These are phyloP conservation scores for Kitagawia praeruptora DNA, from an alignment of 129 eudicot species.

Conservation along the genomic window DNA sequence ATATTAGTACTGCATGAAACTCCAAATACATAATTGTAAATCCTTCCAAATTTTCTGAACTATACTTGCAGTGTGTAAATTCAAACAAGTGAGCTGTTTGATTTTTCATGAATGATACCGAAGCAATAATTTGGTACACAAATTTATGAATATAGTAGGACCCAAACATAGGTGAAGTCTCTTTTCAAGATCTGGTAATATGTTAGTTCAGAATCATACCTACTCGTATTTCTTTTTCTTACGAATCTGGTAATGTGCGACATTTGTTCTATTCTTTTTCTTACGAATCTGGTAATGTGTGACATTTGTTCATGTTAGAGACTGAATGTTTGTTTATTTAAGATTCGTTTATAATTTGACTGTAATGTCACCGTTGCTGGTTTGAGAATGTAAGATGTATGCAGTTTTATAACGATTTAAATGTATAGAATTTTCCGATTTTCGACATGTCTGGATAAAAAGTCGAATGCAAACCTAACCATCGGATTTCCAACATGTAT, in stretches of 20 bases:
- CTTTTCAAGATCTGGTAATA: neutral
- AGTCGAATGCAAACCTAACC: no score
- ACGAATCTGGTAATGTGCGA: no score
- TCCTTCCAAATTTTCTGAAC: neutral
- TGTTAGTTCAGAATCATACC: neutral
- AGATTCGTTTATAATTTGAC: no score
- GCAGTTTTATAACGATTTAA: no score
- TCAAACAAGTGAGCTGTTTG: neutral
- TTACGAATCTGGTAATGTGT: no score
- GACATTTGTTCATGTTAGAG: no score
- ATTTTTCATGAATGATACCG: neutral
- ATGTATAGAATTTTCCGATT: no score
- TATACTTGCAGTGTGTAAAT: neutral
- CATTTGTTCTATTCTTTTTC: neutral
- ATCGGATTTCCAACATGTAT: no score
- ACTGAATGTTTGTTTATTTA: no score
- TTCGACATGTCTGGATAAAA: no score
- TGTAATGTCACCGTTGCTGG: no score
- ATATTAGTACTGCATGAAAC: neutral
- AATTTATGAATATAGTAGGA: slow-evolving; percentile 2
- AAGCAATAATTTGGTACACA: neutral
- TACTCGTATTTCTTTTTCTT: neutral
- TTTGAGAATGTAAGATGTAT: no score
- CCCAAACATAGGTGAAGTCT: neutral
- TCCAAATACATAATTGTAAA: neutral